Base-by-base conservation (phyloP, 2,329 filamentous ascomycete species). In the Dactylonectria estremocensis region DNA sequence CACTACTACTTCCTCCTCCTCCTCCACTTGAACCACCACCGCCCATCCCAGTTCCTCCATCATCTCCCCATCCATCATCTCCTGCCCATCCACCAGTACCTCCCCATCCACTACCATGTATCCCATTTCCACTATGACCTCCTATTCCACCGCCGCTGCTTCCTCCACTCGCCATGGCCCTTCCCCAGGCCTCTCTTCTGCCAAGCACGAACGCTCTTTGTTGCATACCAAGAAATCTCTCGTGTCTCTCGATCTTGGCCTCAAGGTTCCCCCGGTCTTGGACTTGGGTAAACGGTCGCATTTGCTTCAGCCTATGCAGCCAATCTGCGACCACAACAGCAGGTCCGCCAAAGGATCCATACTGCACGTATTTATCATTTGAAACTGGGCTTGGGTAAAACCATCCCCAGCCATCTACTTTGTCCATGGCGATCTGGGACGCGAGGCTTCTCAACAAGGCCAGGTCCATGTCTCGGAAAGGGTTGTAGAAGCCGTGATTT, bases 401-500 rank as follows among this genome's bases (percentile, higher is more conserved):
- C 2, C 58, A 31, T 8, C 4, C 9, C 55, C 48, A 64, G 16
- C 57, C 55, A 6, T 53, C 37, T 10, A 46, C 61, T 18, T 31
- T 52, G 20, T 64, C 40, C 13, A 37, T 9, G 9, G 48, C 14
- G 11, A 64, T 59, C 3, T 24, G 24, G 7, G 33, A 9, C 8
- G 52, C 43, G 33, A 64, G 48, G 10, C 22, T 31, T n/a, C 55
- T 45, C 7, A 64, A n/a, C 6, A 59, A 40, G 18, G 43, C 52
- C 24, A 59, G 61, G 48, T 49, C 53, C 16, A 58, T 64, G 55
- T 64, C 57, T 54, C 48, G 28, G 48, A 64, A 6, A 8, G 59
- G n/a, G 54, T 58, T 43, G 55, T 59, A 54, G 18, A n/a, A 18
- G 8, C 55, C 54, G n/a, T 58, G 40, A 16, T 43, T 57, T 35